Evolutionary conservation across 2,329 filamentous ascomycete species (phyloP), one percentile per base, ranked within the genome.

Genomic region (Nemania sp.): DNA sequence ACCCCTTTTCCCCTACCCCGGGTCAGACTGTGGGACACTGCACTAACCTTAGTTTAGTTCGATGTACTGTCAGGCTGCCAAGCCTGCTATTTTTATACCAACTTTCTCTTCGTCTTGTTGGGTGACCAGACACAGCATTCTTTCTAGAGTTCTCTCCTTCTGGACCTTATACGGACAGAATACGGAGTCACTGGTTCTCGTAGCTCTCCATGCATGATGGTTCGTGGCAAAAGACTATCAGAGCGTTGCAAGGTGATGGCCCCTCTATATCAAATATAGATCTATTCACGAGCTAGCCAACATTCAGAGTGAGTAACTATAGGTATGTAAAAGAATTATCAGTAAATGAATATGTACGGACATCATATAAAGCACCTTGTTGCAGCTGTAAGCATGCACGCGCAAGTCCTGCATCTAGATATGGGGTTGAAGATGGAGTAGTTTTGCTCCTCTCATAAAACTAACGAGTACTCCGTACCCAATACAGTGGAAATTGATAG

Each of bases 31-130:
- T 51, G 47, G 47, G 24, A 51, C 15, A 10, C 24, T 51, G 5
- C 47, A 32, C n/a, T n/a, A 26, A 51, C 13, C 41, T 43, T 53
- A 18, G 38, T 7, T 18, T 57, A 27, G 22, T 24, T 20, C 20
- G 5, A 3, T 18, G 43, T 26, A 56, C 53, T 41, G 18, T 41
- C 26, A 2, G 15, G 26, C 26, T 47, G 55, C 43, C 27, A 20
- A 27, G 32, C 10, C 18, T 60, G 24, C 66, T 68, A 68, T 68
- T 68, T 68, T 65, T 68, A 52, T 57, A 41, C 27, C 49, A 67
- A 27, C 29, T 52, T 47, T 51, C 47, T n/a, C 7, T 52, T 52
- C 18, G 27, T 24, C 8, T 51, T 27, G 15, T 27, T 26, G 27
- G 11, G 13, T 27, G 15, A 26, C 6, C 5, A 15, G 3, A n/a